Conservation (phyloP, 441 rosid genomes). For the Eutrema salsugineum region DNA sequence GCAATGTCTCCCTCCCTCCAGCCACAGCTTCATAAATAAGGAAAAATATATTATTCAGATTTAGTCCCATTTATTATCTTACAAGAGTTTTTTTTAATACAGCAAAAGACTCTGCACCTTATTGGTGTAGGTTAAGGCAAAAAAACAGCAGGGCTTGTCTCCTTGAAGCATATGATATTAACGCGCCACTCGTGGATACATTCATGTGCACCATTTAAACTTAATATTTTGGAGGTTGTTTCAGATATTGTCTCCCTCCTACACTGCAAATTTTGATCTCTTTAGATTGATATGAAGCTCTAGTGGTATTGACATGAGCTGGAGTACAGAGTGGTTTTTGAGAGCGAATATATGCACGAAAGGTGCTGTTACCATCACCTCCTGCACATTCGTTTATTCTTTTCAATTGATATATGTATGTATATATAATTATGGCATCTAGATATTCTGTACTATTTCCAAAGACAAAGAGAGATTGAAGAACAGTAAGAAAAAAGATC, state of each 20-base stretch:
- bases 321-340: background rate
- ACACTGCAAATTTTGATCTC: background rate
- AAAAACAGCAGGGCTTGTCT: background rate
- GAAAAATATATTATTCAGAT: too few relatives aligned
- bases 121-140: background rate
- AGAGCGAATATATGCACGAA: background rate
- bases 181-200: background rate
- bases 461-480: background rate
- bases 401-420: background rate
- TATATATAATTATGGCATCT: background rate
- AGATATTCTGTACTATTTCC: too few relatives aligned
- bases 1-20: background rate
- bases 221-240: background rate
- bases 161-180: background rate
- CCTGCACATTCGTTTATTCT: background rate
- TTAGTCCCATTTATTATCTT: background rate
- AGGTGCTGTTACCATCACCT: background rate
- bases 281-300: background rate
- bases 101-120: background rate
- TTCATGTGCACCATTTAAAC: background rate
- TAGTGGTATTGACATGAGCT: background rate
- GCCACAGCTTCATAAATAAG: background rate
- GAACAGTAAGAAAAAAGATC: too few relatives aligned
- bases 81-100: background rate
- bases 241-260: conserved; percentile 4